These are phyloP conservation scores for Auriculariales sp. DNA, from an alignment of 768 basidiomycete genomes.

Conservation along the genomic window DNA sequence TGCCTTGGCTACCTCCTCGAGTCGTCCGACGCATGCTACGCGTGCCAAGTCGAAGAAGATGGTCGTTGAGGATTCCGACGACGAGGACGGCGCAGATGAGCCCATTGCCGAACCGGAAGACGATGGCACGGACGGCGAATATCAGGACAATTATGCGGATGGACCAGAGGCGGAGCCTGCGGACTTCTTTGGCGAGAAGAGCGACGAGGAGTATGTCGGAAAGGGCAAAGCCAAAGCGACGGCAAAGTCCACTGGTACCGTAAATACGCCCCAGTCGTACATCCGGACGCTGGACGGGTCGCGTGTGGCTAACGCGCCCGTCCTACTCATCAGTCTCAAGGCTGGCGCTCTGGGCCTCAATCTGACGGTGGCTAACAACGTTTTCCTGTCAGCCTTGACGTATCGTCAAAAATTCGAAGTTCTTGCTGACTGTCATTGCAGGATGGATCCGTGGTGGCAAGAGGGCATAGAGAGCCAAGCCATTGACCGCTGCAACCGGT, in stretches of 20 bases:
- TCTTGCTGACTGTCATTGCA: slow-evolving; percentile 14
- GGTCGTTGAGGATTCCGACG: neutral
- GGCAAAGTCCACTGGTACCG: slow-evolving; percentile 9
- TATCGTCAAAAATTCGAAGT: no score
- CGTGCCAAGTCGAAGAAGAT: neutral
- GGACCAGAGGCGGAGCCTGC: no score
- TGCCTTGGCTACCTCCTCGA: neutral
- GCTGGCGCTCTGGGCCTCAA: slow-evolving; percentile 75
- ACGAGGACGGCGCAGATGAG: neutral
- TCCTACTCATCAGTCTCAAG: slow-evolving; percentile 82
- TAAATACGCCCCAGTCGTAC: slow-evolving; percentile 2
- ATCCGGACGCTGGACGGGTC: slow-evolving; percentile 10
- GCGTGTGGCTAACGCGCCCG: slow-evolving; percentile 40
- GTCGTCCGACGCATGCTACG: neutral
- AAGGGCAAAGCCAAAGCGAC: slow-evolving; percentile 20
- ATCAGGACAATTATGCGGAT: slow-evolving; percentile 12
- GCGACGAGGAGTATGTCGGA: slow-evolving; percentile 20
- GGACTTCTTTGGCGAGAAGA: slow-evolving; percentile 22
- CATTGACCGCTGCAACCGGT: slow-evolving; percentile 67
- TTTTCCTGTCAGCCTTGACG: slow-evolving; percentile 46
- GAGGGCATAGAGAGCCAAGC: slow-evolving; percentile 80
- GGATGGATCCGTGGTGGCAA: slow-evolving; percentile 65
- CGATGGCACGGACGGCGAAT: slow-evolving; percentile 9
- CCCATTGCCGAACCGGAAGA: slow-evolving; percentile 5
- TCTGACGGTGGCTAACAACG: slow-evolving; percentile 79